Conservation (phyloP, 768 basidiomycete species). For the Lentinula sp. region DNA sequence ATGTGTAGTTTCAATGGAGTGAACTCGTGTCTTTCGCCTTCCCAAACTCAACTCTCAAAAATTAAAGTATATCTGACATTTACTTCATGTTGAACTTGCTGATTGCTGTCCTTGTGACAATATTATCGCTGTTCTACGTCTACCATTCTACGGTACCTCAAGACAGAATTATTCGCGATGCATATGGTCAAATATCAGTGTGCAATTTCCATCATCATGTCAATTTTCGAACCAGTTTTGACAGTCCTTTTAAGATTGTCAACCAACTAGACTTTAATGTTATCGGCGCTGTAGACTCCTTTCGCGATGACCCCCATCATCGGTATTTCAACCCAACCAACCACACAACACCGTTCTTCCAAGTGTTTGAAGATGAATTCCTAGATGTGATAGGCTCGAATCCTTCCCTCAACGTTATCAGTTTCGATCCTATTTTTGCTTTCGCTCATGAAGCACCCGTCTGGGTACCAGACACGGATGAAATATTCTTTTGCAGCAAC, state of each 20-base stretch:
- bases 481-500: constrained; percentile 37
- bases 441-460: constrained; percentile 57
- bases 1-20: background rate
- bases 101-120: background rate
- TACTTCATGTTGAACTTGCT: background rate
- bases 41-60: background rate
- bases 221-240: background rate
- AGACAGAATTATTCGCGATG: background rate
- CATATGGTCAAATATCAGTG: background rate
- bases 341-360: constrained; percentile 42
- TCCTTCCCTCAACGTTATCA: constrained; percentile 39
- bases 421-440: constrained; percentile 34
- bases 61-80: background rate
- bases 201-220: background rate
- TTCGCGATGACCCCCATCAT: constrained; percentile 13
- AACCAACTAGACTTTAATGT: constrained; percentile 12
- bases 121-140: background rate
- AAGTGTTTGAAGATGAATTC: constrained; percentile 43
- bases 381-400: constrained; percentile 33
- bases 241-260: constrained; percentile 4
- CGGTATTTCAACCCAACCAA: constrained; percentile 47
- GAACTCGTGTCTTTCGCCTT: background rate
- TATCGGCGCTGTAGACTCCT: constrained; percentile 10
- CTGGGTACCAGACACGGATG: constrained; percentile 42
- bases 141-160: background rate